A percentile compares a stretch with the other conserved stretches of the same genome.
phyloP scores from a whole-genome alignment of 192 early-diverging fungal species.

The Cladochytrium replicatum region DNA sequence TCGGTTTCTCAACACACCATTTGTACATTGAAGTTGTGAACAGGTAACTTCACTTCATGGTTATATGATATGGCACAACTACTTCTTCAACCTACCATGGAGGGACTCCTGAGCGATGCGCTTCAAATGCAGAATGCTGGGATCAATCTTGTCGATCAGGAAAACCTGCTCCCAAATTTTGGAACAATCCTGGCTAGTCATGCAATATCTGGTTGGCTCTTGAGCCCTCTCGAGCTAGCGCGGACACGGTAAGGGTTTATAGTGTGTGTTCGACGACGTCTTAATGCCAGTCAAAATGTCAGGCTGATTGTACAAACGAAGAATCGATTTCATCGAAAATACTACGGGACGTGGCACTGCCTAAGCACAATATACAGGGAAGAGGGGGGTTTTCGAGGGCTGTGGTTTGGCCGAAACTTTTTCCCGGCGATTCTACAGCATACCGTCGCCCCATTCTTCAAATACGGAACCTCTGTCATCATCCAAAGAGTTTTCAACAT shows the following conservation, averaged over 20 bases:
- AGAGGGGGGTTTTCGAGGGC: conserved; percentile 61
- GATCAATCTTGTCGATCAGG: conserved; percentile 10
- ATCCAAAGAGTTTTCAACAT: conserved; percentile 56
- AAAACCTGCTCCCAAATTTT: conserved; percentile 15
- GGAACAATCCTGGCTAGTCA: conserved; percentile 65
- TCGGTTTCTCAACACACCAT: conserved; percentile 5
- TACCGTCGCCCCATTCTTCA: conserved; percentile 59
- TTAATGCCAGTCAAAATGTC: neutral
- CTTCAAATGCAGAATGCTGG: too few relatives aligned
- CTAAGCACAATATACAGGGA: conserved; percentile 69
- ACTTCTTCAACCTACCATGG: too few relatives aligned
- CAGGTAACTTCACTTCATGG: too few relatives aligned
- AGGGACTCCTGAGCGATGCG: too few relatives aligned
- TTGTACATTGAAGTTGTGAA: too few relatives aligned
- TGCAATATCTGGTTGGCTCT: conserved; percentile 61
- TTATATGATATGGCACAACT: too few relatives aligned
- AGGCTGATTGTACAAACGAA: conserved; percentile 80
- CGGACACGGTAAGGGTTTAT: conserved; percentile 63
- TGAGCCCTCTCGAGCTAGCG: conserved; percentile 82
- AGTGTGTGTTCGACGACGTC: neutral
- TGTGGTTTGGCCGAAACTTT: conserved; percentile 67
- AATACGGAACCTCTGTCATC: conserved; percentile 50
- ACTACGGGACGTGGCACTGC: conserved; percentile 59
- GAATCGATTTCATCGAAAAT: conserved; percentile 74
- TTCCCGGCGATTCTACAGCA: conserved; percentile 75